These are phyloP conservation scores for Fusarium sublunatum DNA, from an alignment of 2,329 filamentous ascomycete genomes.

Conservation along the genomic window DNA sequence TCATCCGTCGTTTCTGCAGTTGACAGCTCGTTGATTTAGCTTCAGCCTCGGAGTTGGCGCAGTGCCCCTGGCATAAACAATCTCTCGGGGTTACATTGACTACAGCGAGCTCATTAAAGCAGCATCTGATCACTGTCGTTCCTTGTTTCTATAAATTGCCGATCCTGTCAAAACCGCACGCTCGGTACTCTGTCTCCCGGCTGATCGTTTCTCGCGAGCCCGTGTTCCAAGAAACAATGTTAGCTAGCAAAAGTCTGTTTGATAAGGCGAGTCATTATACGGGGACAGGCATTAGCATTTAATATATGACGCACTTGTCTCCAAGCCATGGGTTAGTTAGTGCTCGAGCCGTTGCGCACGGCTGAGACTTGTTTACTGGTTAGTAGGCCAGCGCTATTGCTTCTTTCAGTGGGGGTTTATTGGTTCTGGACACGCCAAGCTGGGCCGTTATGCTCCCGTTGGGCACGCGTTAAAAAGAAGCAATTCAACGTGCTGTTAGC, in stretches of 20 bases:
- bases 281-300: neutral
- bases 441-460: neutral
- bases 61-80: neutral
- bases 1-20: constrained; percentile 2
- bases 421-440: neutral
- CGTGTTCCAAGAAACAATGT: neutral
- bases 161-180: neutral
- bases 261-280: neutral
- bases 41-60: neutral
- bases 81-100: neutral
- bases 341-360: neutral
- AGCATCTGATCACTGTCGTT: too few species aligned
- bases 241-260: neutral
- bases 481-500: neutral
- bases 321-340: neutral
- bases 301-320: neutral
- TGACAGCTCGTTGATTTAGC: constrained; percentile 2
- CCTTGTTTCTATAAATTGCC: neutral
- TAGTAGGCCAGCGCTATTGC: neutral
- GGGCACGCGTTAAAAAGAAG: neutral
- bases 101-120: too few species aligned
- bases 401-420: neutral
- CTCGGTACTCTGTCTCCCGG: neutral
- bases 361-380: neutral
- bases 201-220: neutral